Conservation (phyloP, 2,329 filamentous ascomycete genomes). For the Spiromastix sp. region DNA sequence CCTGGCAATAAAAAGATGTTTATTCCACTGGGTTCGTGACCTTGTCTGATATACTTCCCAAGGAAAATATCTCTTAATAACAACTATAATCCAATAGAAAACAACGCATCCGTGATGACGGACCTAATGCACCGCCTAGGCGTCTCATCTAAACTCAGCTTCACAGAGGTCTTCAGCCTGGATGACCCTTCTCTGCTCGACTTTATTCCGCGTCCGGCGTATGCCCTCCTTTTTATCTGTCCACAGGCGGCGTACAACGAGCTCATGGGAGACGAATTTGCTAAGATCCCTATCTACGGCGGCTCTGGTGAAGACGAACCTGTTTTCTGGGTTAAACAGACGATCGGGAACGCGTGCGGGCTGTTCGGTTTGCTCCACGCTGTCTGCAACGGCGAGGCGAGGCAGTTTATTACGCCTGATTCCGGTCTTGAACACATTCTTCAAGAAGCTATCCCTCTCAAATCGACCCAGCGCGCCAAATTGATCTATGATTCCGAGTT, state of each 20-base stretch:
- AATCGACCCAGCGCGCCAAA: constrained; percentile 36
- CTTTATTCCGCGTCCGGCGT: constrained; percentile 43
- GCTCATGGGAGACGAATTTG: constrained; percentile 33
- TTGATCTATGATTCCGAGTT: constrained; percentile 36
- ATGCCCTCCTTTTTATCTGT: constrained; percentile 45
- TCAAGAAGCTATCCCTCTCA: constrained; percentile 34
- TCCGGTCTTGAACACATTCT: constrained; percentile 37
- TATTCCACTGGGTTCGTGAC: too few species aligned
- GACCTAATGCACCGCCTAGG: constrained; percentile 41
- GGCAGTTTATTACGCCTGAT: constrained; percentile 31
- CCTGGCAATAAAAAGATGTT: too few species aligned
- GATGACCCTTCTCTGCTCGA: constrained; percentile 40
- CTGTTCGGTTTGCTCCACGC: constrained; percentile 48
- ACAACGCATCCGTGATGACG: constrained; percentile 46
- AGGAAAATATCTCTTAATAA: too few species aligned
- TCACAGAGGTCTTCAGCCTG: constrained; percentile 45
- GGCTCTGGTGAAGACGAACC: constrained; percentile 40
- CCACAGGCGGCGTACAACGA: constrained; percentile 33
- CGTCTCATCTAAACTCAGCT: constrained; percentile 36
- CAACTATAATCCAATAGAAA: too few species aligned
- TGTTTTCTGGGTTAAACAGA: constrained; percentile 50
- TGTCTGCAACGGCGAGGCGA: constrained; percentile 40
- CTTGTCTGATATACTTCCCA: too few species aligned
- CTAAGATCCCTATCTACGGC: constrained; percentile 32
- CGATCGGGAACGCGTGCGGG: constrained; percentile 48